A percentile compares a stretch with the other conserved stretches of the same genome.
Conservation (phyloP, 768 basidiomycete genomes). For the Leccinum subgranulosum region DNA sequence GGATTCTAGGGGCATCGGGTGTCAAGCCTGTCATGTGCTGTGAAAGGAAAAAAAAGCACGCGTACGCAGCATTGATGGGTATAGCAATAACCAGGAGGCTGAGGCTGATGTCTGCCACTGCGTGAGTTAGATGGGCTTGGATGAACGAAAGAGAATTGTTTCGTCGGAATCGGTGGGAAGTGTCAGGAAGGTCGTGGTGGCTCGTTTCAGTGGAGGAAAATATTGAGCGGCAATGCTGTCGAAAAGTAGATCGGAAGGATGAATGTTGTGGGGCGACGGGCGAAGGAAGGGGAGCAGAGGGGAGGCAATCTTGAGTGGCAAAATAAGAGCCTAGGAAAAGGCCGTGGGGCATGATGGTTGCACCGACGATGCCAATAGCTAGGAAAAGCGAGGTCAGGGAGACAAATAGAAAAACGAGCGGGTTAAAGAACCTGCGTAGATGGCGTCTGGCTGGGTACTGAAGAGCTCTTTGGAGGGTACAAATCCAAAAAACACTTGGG, state of each 20-base stretch:
- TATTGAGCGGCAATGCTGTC: neutral
- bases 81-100: slow-evolving; percentile 45
- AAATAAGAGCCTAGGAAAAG: slow-evolving; percentile 45
- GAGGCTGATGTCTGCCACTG: slow-evolving; percentile 43
- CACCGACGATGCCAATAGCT: slow-evolving; percentile 43
- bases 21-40: neutral
- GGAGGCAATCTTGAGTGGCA: slow-evolving; percentile 5
- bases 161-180: slow-evolving; percentile 20
- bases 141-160: slow-evolving; percentile 37
- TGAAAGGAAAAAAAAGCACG: neutral
- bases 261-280: slow-evolving; percentile 1
- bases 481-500: slow-evolving; percentile 40
- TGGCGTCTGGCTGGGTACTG: slow-evolving; percentile 36
- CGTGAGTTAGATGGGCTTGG: slow-evolving; percentile 39
- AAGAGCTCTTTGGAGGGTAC: slow-evolving; percentile 33
- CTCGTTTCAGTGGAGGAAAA: slow-evolving; percentile 7
- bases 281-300: slow-evolving; percentile 35
- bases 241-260: neutral
- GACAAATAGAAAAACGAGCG: slow-evolving; percentile 1
- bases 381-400: slow-evolving; percentile 14
- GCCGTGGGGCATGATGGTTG: slow-evolving; percentile 61
- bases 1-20: slow-evolving; percentile 23
- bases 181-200: slow-evolving; percentile 3
- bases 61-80: slow-evolving; percentile 42
- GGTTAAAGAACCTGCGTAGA: slow-evolving; percentile 31